Conservation (phyloP, 2,329 filamentous ascomycete species). For the Exserohilum turcica region DNA sequence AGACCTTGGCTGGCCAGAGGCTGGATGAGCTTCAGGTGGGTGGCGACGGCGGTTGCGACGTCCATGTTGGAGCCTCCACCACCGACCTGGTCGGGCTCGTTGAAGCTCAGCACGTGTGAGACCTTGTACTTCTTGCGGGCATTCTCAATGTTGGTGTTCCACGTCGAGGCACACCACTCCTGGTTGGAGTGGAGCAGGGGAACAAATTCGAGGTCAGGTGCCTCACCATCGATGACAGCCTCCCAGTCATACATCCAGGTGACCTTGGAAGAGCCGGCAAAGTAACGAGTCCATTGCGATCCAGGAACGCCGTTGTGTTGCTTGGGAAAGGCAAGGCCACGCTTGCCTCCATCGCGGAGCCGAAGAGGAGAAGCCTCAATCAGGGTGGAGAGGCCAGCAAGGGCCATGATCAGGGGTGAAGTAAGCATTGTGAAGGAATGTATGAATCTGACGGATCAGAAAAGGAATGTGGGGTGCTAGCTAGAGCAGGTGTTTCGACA, state of each 20-base stretch:
- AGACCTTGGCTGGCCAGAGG: slow-evolving; percentile 31
- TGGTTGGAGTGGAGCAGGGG: slow-evolving; percentile 56
- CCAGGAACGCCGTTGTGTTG: slow-evolving; percentile 29
- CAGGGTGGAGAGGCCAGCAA: slow-evolving; percentile 36
- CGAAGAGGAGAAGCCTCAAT: slow-evolving; percentile 36
- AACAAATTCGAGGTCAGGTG: slow-evolving; percentile 61
- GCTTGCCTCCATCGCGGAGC: slow-evolving; percentile 32
- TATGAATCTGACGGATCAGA: slow-evolving; percentile 9
- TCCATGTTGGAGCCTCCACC: slow-evolving; percentile 38
- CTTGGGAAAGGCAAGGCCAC: slow-evolving; percentile 40
- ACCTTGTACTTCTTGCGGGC: slow-evolving; percentile 39
- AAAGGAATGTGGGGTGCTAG: slow-evolving; percentile 23
- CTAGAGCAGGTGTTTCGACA: slow-evolving; percentile 13
- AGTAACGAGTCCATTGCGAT: slow-evolving; percentile 29
- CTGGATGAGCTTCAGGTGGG: slow-evolving; percentile 36
- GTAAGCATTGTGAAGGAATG: slow-evolving; percentile 28
- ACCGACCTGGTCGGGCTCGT: slow-evolving; percentile 46
- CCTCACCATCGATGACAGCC: slow-evolving; percentile 48
- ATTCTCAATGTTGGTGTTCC: slow-evolving; percentile 34
- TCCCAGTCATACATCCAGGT: slow-evolving; percentile 74
- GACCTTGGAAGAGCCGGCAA: slow-evolving; percentile 45
- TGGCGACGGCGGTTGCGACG: slow-evolving; percentile 24
- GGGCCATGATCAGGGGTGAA: slow-evolving; percentile 33
- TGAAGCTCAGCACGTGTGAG: slow-evolving; percentile 43
- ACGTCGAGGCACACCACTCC: slow-evolving; percentile 34